phyloP scores from a whole-genome alignment of 345 rosid species.

The Murraya paniculata region DNA sequence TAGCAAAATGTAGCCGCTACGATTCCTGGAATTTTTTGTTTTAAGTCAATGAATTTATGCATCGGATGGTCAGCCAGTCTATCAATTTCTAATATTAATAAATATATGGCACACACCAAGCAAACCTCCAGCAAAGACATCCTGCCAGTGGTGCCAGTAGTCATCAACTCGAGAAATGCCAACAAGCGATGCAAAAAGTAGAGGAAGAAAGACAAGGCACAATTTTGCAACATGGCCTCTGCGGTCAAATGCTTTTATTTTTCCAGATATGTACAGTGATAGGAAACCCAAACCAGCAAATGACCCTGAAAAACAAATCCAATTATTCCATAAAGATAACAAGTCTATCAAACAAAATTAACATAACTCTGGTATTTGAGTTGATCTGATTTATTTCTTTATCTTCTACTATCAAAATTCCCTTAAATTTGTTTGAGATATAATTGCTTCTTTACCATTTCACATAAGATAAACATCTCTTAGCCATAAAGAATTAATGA shows the following conservation, averaged over 20 bases:
- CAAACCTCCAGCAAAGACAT: conserved; percentile 77
- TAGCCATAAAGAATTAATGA: neutral
- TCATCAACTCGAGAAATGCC: conserved; percentile 83
- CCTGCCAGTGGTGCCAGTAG: conserved; percentile 91
- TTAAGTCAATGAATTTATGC: conserved; percentile 6
- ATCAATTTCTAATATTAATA: neutral
- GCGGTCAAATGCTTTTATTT: conserved; percentile 60
- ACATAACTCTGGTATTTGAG: neutral
- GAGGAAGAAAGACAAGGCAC: conserved; percentile 58
- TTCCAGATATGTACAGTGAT: conserved; percentile 66
- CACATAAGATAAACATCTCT: neutral
- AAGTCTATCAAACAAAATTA: neutral
- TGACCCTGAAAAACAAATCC: conserved; percentile 45
- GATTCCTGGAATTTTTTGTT: conserved; percentile 40
- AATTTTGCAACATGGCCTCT: conserved; percentile 75
- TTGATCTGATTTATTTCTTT: neutral
- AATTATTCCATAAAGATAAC: neutral
- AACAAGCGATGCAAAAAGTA: conserved; percentile 63
- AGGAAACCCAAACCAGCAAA: conserved; percentile 65
- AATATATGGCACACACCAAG: conserved; percentile 40
- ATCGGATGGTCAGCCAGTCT: neutral
- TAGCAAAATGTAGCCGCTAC: conserved; percentile 58
- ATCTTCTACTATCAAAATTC: neutral
- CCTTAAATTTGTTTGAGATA: neutral
- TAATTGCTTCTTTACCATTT: neutral